phyloP scores from a whole-genome alignment of 345 rosid genomes.

The Rhodamnia rubescens region DNA sequence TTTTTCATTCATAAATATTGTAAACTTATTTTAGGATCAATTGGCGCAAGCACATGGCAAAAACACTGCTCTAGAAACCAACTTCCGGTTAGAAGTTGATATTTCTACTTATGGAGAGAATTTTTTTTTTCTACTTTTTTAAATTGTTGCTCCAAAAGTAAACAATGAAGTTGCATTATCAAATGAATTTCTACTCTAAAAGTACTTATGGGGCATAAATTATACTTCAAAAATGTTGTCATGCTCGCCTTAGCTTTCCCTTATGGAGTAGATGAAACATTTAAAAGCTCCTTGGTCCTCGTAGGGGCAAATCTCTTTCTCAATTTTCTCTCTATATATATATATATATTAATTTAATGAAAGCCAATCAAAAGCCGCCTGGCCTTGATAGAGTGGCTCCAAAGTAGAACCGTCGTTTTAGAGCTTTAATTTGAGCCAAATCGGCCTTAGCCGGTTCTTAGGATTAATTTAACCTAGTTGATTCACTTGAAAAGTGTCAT shows the following conservation, averaged over 20 bases:
- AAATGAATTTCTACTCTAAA: too few species aligned
- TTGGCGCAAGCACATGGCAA: background rate
- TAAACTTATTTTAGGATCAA: background rate
- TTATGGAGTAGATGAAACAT: rapidly evolving
- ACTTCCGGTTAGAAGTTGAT: too few species aligned
- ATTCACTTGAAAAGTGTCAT: background rate
- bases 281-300: background rate
- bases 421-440: background rate
- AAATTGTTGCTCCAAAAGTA: too few species aligned
- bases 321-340: too few species aligned
- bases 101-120: too few species aligned
- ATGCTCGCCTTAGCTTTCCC: background rate
- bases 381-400: background rate
- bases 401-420: background rate
- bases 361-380: background rate
- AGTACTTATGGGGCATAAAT: too few species aligned
- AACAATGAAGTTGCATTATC: too few species aligned
- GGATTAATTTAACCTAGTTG: background rate
- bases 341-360: background rate
- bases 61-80: too few species aligned
- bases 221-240: too few species aligned
- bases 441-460: background rate
- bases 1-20: background rate
- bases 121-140: too few species aligned
- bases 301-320: background rate